Base-by-base conservation (phyloP, 2,329 filamentous ascomycete genomes). In the Alternaria conjuncta region DNA sequence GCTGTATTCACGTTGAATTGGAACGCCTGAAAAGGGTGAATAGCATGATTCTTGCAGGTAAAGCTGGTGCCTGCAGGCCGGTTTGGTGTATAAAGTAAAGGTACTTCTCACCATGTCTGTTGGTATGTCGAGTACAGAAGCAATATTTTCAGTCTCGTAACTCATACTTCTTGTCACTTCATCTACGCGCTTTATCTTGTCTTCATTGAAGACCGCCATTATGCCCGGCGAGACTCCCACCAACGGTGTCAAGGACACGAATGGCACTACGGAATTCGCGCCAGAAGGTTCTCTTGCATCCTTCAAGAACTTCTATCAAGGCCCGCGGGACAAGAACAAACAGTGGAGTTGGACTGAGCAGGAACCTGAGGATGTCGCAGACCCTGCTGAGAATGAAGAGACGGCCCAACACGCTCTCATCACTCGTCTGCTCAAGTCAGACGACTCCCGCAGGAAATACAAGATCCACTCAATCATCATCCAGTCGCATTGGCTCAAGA, bases 391-490 rank as follows among this genome's bases (percentile, higher is more conserved):
- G 72, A 87, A 89, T 65, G 84, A 85, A 25, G 84, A 88, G 67
- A 89, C 87, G 2, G 84, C 85, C 47, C 87, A 86, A 63, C 89
- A 85, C 67, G 88, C 88, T 3, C 58, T 76, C 15, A 68, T 75
- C 23, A 71, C 66, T 7, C 70, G 72, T 3, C 68, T 90, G 70
- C 80, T 83, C 60, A 73, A 74, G 41, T 66, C 71, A 26, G 62
- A 73, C 20, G 85, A 89, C 71, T 86, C 86, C 25, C 84, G 86
- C 60, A 89, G 89, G 75, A 86, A 86, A 49, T 84, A 90, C 30
- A 80, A 86, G 57, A 83, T 90, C 23, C 84, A 91, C 70, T 89
- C 86, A 50, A 86, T 92, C 61, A 83, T 90, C 47, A 79, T 92
- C 6, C 89, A 92, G 75, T 89, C 86, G 20, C 87, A 88, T 2